phyloP scores from a whole-genome alignment of 75 land plant species.

The Cryptomeria japonica region DNA sequence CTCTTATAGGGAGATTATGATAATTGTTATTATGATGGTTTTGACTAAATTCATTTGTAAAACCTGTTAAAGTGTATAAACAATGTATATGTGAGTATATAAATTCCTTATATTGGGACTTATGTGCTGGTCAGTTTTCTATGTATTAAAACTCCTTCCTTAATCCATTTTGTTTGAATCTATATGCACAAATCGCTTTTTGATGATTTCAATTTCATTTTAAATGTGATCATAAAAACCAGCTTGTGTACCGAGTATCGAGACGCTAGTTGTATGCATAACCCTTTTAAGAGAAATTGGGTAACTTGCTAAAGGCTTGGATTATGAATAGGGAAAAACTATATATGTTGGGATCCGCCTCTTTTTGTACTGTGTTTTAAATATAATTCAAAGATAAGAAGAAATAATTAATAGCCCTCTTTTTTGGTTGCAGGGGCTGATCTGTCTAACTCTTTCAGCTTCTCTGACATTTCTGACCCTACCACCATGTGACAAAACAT shows the following conservation, averaged over 20 bases:
- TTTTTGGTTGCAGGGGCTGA: conserved; percentile 31
- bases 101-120: too few relatives aligned
- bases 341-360: background rate
- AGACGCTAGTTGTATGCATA: background rate
- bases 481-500: background rate
- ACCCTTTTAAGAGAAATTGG: background rate
- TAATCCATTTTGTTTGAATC: background rate
- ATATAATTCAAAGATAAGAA: background rate
- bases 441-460: conserved; percentile 39
- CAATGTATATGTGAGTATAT: too few relatives aligned
- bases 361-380: background rate
- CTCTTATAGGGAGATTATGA: too few relatives aligned
- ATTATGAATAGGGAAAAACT: background rate
- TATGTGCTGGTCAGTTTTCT: too few relatives aligned
- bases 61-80: too few relatives aligned
- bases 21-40: too few relatives aligned
- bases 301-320: background rate
- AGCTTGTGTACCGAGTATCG: background rate
- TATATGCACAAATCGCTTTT: background rate
- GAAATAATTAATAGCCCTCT: background rate
- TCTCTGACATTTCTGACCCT: conserved; percentile 14
- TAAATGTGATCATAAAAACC: background rate
- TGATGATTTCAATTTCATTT: background rate
- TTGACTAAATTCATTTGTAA: too few relatives aligned
- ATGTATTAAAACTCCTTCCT: too few relatives aligned